These are phyloP conservation scores for Aurinia saxatilis DNA, from an alignment of 345 rosid species.

Conservation along the genomic window DNA sequence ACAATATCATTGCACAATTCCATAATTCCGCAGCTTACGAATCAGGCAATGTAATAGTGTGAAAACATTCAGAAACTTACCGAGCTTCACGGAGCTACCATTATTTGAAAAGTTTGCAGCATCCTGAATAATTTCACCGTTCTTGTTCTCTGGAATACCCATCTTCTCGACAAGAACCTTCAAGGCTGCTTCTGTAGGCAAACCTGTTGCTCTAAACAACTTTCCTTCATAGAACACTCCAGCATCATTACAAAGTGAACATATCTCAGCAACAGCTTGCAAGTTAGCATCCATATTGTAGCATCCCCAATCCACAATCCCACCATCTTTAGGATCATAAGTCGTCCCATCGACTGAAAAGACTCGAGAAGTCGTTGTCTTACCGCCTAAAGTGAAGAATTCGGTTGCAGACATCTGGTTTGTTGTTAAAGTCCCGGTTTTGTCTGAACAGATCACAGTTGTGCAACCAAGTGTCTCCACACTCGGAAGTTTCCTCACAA, in stretches of 20 bases:
- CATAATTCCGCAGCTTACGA: background rate
- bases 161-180: slow-evolving; percentile 91
- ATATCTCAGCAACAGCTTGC: slow-evolving; percentile 74
- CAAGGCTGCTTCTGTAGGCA: slow-evolving; percentile 96
- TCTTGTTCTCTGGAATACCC: slow-evolving; percentile 62
- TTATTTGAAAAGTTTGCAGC: slow-evolving; percentile 55
- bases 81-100: slow-evolving; percentile 53
- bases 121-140: slow-evolving; percentile 37
- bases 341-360: slow-evolving; percentile 89
- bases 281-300: slow-evolving; percentile 83
- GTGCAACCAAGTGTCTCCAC: slow-evolving; percentile 97
- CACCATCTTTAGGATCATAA: slow-evolving; percentile 90
- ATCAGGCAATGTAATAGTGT: background rate
- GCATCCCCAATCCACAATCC: slow-evolving; percentile 77
- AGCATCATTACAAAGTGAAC: slow-evolving; percentile 87
- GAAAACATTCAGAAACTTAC: slow-evolving; percentile 29
- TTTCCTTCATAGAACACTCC: slow-evolving; percentile 68
- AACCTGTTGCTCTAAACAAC: slow-evolving; percentile 74
- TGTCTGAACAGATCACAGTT: slow-evolving; percentile 94
- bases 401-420: slow-evolving; percentile 90
- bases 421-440: slow-evolving; percentile 89
- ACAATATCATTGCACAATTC: too few species aligned
- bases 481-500: slow-evolving; percentile 85
- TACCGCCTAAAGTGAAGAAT: slow-evolving; percentile 72
- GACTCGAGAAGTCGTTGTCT: slow-evolving; percentile 41